Evolutionary conservation across 306 rosid species (phyloP), one percentile per base, ranked within the genome.

Genomic region (Sesbania bispinosa): DNA sequence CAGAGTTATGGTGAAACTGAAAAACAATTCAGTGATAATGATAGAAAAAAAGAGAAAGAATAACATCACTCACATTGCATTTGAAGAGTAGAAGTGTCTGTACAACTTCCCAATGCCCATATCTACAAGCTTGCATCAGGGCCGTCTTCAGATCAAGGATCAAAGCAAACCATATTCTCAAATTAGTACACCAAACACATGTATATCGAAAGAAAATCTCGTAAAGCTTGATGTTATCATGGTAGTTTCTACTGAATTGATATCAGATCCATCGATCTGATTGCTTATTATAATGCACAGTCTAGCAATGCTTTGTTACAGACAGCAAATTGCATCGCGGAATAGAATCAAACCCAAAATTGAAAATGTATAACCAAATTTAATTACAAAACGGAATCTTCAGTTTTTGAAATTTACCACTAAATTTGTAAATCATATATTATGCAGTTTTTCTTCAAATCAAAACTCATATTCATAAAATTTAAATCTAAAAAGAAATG

Each of bases 41-140:
- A 36, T 13, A 5, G 19, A 19, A 20, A 45, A 58, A 26, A 9
- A n/a, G n/a, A 15, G 11, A 21, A 13, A 39, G 2, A 21, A 20
- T 21, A 27, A 51, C 18, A n/a, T 7, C 27, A 80, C 90, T 90
- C 80, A 90, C 94, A 62, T 90, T 90, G 83, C 94, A 90, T 82
- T 84, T 75, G 77, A 80, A 84, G 52, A 90, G 85, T 59, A 88
- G 75, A 73, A 88, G 97, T 67, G 90, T 88, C 62, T 81, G 95
- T 45, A 88, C 87, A 78, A 88, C 95, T 81, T 88, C 95, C 97
- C 97, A 90, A 65, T 90, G 97, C 55, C 97, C 95, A 78, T 86
- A 90, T 69, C 92, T 83, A 85, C 94, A 90, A 1, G 97, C 94
- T 88, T 88, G 97, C 97, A 90, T 90, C 92, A 92, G 78, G 10